Conservation (phyloP, 169 alveolate species). For the Plasmodium berghei region DNA sequence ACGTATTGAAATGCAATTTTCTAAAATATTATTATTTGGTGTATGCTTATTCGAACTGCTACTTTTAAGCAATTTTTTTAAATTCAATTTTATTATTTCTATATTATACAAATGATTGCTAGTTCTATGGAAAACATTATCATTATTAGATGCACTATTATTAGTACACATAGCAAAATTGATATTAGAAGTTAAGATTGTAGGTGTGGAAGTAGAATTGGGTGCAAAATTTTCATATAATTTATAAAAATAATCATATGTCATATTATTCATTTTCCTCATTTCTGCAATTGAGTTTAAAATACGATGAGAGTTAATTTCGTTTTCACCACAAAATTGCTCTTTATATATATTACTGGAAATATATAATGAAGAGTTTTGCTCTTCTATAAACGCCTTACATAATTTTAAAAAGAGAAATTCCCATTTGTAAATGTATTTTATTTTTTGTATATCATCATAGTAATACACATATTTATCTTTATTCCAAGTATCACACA, state of each 20-base stretch:
- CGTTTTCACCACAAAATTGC: not conserved
- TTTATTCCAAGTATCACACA: constrained; percentile 20
- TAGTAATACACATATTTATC: constrained; percentile 10
- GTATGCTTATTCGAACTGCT: constrained; percentile 7
- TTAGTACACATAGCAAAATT: too few species aligned
- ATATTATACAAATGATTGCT: constrained; percentile 28
- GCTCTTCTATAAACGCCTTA: constrained; percentile 9
- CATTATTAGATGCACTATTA: not conserved
- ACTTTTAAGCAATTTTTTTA: constrained; percentile 41
- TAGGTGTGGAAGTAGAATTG: not conserved
- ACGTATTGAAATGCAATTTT: constrained; percentile 30
- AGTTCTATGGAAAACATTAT: constrained; percentile 1
- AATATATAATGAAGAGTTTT: not conserved
- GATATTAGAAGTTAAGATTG: too few species aligned
- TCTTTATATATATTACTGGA: not conserved
- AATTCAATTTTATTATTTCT: constrained; percentile 68
- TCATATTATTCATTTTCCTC: constrained; percentile 33
- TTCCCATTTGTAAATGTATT: constrained; percentile 40
- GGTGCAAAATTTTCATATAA: constrained; percentile 29
- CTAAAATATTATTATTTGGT: constrained; percentile 27
- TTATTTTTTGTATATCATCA: constrained; percentile 44
- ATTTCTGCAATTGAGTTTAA: constrained; percentile 19
- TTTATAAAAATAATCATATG: constrained; percentile 67
- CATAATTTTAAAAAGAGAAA: constrained; percentile 46
- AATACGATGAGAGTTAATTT: not conserved